phyloP scores from a whole-genome alignment of 495 filamentous ascomycete genomes.

The Penicillium nucicola region DNA sequence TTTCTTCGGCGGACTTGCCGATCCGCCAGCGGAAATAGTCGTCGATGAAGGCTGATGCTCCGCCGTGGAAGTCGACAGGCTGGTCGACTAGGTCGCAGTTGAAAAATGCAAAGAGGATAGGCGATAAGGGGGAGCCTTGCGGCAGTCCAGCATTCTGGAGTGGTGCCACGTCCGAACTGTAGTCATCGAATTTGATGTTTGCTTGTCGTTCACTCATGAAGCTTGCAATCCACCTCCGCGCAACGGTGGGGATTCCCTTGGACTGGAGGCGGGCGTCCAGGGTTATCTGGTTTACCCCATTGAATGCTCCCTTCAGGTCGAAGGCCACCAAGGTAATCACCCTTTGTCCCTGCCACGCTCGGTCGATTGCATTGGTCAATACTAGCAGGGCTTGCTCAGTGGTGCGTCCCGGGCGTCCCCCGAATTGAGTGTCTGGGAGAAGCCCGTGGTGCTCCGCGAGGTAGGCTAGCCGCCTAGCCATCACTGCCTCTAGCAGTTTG shows the following conservation, averaged over 20 bases:
- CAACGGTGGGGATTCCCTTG: slow-evolving; percentile 15
- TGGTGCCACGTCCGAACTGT: slow-evolving; percentile 1
- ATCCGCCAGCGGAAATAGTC: slow-evolving; percentile 22
- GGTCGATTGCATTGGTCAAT: slow-evolving; percentile 21
- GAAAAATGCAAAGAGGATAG: slow-evolving; percentile 27
- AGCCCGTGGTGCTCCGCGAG: slow-evolving; percentile 18
- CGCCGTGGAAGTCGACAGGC: too few relatives aligned
- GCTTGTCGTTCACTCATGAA: slow-evolving; percentile 18
- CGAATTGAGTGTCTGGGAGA: slow-evolving; percentile 23
- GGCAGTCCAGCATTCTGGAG: slow-evolving; percentile 23
- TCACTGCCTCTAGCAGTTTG: slow-evolving; percentile 25
- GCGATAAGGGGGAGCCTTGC: slow-evolving; percentile 24
- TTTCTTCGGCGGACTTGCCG: slow-evolving; percentile 14
- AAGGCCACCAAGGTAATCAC: slow-evolving; percentile 23
- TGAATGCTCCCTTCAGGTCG: slow-evolving; percentile 30
- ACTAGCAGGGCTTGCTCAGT: slow-evolving; percentile 24
- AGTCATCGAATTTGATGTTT: slow-evolving; percentile 26
- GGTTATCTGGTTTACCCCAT: slow-evolving; percentile 21
- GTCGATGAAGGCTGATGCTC: slow-evolving; percentile 23
- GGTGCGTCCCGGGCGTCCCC: slow-evolving; percentile 17
- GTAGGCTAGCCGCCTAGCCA: slow-evolving; percentile 18
- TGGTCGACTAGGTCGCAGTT: slow-evolving; percentile 23
- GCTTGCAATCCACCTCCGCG: slow-evolving; percentile 18
- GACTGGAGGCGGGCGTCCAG: slow-evolving; percentile 15
- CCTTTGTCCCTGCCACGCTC: slow-evolving; percentile 16